Evolutionary conservation across 805 yeast species (phyloP).

Genomic region (Zygotorulaspora danielsina): DNA sequence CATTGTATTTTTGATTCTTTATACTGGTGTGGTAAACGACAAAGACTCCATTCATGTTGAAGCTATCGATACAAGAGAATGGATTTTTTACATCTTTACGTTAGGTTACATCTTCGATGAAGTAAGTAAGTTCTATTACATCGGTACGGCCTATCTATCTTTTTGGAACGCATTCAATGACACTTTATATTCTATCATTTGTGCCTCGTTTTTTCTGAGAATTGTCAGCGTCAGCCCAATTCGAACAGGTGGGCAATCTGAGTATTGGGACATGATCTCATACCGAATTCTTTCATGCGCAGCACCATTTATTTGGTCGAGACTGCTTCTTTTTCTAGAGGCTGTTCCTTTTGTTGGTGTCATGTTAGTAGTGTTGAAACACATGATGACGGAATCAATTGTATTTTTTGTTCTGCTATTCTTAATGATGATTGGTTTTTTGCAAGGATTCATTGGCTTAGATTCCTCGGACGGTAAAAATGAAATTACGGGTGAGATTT

Average conservation of each 20-base stretch:
- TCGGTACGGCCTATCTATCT: conserved; percentile 66
- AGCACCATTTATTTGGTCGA: conserved; percentile 83
- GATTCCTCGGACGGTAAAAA: conserved; percentile 84
- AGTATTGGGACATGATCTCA: conserved; percentile 50
- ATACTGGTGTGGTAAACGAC: conserved; percentile 61
- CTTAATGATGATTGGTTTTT: conserved; percentile 70
- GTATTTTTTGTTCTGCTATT: conserved; percentile 70
- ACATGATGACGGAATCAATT: conserved; percentile 84
- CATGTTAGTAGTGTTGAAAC: conserved; percentile 78
- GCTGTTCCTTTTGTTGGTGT: conserved; percentile 81
- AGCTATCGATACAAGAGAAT: conserved; percentile 47
- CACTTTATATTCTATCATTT: conserved; percentile 53
- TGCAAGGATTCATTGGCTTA: conserved; percentile 82
- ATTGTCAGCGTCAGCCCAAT: conserved; percentile 35
- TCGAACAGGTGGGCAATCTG: conserved; percentile 22
- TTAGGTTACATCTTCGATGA: conserved; percentile 67
- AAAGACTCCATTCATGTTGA: conserved; percentile 36
- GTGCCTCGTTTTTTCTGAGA: conserved; percentile 53
- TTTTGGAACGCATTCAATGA: conserved; percentile 81
- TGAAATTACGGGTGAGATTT: conserved; percentile 63
- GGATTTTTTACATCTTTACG: conserved; percentile 59
- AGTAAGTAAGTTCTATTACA: conserved; percentile 62
- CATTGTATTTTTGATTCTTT: conserved; percentile 55
- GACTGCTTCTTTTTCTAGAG: conserved; percentile 71
- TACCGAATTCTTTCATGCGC: conserved; percentile 72